Percentiles rank a stretch among this genome's conserved stretches.
Conservation (phyloP, 2,329 filamentous ascomycete species). For the Endocalyx cinctus region DNA sequence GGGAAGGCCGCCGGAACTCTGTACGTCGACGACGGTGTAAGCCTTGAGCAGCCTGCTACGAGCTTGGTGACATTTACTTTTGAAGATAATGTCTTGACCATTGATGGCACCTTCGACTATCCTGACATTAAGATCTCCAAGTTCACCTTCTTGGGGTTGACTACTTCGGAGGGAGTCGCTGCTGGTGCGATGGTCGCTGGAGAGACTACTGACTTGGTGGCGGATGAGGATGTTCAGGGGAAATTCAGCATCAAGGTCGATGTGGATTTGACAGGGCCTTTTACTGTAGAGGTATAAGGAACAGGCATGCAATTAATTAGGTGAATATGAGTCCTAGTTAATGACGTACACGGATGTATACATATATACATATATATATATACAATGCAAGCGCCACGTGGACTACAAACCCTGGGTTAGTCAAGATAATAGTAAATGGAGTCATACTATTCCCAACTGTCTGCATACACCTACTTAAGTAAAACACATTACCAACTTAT, state of each 20-base stretch:
- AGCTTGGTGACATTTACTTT: conserved; percentile 59
- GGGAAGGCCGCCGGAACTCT: conserved; percentile 63
- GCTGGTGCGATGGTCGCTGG: conserved; percentile 4
- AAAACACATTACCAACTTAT: no score
- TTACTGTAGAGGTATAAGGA: conserved; percentile 23
- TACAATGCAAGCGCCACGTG: no score
- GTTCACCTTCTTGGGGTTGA: conserved; percentile 45
- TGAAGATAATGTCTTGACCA: conserved; percentile 43
- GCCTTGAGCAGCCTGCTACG: conserved; percentile 52
- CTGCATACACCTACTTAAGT: no score
- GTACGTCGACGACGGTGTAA: conserved; percentile 76
- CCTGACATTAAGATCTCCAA: conserved; percentile 37
- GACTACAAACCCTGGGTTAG: no score
- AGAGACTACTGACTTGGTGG: conserved; percentile 6
- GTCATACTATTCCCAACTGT: no score
- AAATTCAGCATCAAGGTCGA: conserved; percentile 17
- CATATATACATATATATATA: no score
- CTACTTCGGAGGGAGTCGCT: not conserved
- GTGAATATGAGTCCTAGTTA: no score
- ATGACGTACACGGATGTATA: no score
- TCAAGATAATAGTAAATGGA: no score
- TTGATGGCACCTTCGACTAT: conserved; percentile 52
- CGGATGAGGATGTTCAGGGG: conserved; percentile 7
- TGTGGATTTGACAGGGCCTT: conserved; percentile 16
- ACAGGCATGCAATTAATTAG: no score